Evolutionary conservation across 192 early-diverging fungal genomes (phyloP).

Genomic region (Dimargaris cristalligena): DNA sequence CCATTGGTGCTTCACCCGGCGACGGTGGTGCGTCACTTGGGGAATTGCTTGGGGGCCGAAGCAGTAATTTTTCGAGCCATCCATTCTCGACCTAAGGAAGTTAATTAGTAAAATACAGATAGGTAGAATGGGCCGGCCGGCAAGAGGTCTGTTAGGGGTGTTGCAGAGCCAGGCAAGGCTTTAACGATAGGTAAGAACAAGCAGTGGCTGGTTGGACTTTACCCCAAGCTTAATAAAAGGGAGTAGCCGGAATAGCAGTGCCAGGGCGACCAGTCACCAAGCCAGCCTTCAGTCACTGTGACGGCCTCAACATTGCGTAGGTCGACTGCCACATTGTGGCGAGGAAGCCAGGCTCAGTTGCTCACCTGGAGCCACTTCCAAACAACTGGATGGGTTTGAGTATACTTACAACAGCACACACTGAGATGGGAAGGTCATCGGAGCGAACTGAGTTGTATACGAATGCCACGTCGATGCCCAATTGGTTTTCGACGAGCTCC

Average conservation of each 20-base stretch:
- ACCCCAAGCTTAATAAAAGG: too few relatives aligned
- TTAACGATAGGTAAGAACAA: too few relatives aligned
- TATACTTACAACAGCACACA: constrained; percentile 1
- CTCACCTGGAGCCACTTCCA: background rate
- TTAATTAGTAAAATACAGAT: background rate
- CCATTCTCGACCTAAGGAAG: background rate
- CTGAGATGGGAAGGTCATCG: background rate
- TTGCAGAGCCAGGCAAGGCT: too few relatives aligned
- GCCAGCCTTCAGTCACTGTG: background rate
- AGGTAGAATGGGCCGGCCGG: background rate
- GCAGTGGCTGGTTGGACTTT: too few relatives aligned
- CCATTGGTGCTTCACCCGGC: background rate
- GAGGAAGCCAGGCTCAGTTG: background rate
- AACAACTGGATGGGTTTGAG: background rate
- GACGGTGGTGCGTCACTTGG: too few relatives aligned
- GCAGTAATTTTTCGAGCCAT: background rate
- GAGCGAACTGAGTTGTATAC: background rate
- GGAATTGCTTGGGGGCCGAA: background rate
- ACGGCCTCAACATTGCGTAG: background rate
- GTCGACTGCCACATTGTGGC: background rate
- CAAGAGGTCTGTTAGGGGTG: too few relatives aligned
- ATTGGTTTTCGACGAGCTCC: background rate
- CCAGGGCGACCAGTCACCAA: background rate
- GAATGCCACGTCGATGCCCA: constrained; percentile 8
- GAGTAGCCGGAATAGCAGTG: background rate